These are phyloP conservation scores for Atkinsonella texensis DNA, from an alignment of 2,329 filamentous ascomycete genomes.

Conservation along the genomic window DNA sequence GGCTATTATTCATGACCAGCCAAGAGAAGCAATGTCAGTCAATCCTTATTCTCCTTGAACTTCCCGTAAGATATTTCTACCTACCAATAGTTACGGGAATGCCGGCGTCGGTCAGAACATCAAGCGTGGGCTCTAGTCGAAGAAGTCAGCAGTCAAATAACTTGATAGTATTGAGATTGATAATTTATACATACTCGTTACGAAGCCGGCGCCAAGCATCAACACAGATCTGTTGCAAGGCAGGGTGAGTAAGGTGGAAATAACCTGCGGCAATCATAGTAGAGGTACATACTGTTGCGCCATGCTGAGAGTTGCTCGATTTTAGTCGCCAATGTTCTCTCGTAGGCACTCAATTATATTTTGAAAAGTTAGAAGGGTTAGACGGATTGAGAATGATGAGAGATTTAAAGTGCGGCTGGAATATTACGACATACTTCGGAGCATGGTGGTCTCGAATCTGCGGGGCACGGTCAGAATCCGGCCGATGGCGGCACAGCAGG, in stretches of 20 bases:
- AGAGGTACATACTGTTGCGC: conserved; percentile 5
- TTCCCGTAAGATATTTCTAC: background rate
- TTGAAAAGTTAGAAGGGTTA: background rate
- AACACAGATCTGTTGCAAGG: conserved; percentile 13
- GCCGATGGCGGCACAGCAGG: conserved; percentile 1
- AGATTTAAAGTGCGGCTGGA: background rate
- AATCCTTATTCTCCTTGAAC: conserved; percentile 1
- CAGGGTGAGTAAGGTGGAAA: background rate
- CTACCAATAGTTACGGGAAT: conserved; percentile 54
- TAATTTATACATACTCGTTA: conserved; percentile 25
- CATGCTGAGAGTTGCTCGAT: background rate
- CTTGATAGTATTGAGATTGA: background rate
- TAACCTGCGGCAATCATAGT: background rate
- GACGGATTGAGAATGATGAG: background rate
- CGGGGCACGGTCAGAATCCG: conserved; percentile 3
- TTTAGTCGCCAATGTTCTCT: background rate
- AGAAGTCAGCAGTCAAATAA: background rate
- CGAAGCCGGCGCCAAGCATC: conserved; percentile 43
- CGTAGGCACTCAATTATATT: background rate
- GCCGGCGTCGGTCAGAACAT: conserved; percentile 48
- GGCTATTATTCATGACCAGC: conserved; percentile 34
- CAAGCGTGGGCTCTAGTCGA: conserved; percentile 42
- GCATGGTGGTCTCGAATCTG: conserved; percentile 2
- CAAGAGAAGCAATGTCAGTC: background rate
- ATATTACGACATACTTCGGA: conserved; percentile 3